These are phyloP conservation scores for Beta vulgaris DNA, from an alignment of 148 eudicot species.

Conservation along the genomic window DNA sequence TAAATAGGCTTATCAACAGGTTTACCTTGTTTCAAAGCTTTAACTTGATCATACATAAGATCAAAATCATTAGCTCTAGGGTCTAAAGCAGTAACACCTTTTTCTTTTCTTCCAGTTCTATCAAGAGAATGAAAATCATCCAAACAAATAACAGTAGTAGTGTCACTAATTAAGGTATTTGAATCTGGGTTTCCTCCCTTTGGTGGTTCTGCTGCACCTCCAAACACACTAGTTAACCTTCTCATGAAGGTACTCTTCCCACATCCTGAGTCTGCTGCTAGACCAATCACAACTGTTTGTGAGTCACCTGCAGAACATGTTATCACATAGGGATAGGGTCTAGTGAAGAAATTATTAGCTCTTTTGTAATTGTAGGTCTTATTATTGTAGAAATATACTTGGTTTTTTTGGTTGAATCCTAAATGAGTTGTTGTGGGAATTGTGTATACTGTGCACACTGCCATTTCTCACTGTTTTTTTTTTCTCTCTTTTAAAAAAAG, in stretches of 20 bases:
- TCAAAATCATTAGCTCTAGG: slow-evolving; percentile 89
- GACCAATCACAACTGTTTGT: slow-evolving; percentile 75
- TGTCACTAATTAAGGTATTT: slow-evolving; percentile 85
- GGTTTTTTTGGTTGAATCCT: slow-evolving; percentile 46
- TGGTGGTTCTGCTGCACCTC: slow-evolving; percentile 94
- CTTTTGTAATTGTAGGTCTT: slow-evolving; percentile 30
- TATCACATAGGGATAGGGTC: slow-evolving; percentile 32
- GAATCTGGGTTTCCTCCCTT: slow-evolving; percentile 95
- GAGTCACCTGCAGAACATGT: slow-evolving; percentile 53
- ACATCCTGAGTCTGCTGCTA: slow-evolving; percentile 97
- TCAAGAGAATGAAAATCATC: slow-evolving; percentile 95
- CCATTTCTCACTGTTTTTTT: slow-evolving; percentile 40
- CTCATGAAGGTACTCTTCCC: slow-evolving; percentile 99
- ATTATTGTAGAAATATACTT: slow-evolving; percentile 50
- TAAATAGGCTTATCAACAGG: slow-evolving; percentile 89
- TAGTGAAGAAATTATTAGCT: not conserved
- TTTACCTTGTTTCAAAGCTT: slow-evolving; percentile 69
- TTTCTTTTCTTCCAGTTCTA: slow-evolving; percentile 77
- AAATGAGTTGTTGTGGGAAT: slow-evolving; percentile 62
- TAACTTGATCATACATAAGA: slow-evolving; percentile 97
- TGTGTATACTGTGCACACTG: slow-evolving; percentile 71
- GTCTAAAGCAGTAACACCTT: slow-evolving; percentile 96
- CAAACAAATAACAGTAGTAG: slow-evolving; percentile 85
- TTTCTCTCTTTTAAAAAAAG: slow-evolving; percentile 19
- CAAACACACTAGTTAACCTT: slow-evolving; percentile 87